Conservation (phyloP, 176 grass and related monocot genomes). For the Raddia guianensis region DNA sequence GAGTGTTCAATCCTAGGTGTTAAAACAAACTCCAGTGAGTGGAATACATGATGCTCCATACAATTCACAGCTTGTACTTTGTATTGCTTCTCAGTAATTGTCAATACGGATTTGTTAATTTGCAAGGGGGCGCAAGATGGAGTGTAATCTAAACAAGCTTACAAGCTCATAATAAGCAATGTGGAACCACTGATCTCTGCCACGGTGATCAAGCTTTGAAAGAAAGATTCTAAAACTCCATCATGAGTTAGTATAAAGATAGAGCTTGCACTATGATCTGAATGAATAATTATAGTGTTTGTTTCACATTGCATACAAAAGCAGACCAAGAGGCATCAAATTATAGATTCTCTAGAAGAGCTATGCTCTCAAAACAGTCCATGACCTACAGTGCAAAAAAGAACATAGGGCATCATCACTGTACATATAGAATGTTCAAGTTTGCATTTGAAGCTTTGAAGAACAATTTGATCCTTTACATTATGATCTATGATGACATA, state of each 20-base stretch:
- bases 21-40: neutral
- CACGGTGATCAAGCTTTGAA: neutral
- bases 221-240: neutral
- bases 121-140: neutral
- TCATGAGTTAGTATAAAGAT: neutral
- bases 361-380: neutral
- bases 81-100: neutral
- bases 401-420: neutral
- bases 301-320: neutral
- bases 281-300: neutral
- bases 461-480: neutral
- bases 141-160: neutral
- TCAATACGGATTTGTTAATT: neutral
- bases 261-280: neutral
- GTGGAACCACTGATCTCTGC: neutral
- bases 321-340: neutral
- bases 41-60: neutral
- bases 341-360: neutral
- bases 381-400: neutral
- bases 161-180: neutral
- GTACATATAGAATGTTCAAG: neutral
- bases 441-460: neutral
- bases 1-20: neutral
- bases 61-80: neutral
- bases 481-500: neutral